These are phyloP conservation scores for Phellinidium pouzarii DNA, from an alignment of 1,284 basidiomycete species.

Conservation along the genomic window DNA sequence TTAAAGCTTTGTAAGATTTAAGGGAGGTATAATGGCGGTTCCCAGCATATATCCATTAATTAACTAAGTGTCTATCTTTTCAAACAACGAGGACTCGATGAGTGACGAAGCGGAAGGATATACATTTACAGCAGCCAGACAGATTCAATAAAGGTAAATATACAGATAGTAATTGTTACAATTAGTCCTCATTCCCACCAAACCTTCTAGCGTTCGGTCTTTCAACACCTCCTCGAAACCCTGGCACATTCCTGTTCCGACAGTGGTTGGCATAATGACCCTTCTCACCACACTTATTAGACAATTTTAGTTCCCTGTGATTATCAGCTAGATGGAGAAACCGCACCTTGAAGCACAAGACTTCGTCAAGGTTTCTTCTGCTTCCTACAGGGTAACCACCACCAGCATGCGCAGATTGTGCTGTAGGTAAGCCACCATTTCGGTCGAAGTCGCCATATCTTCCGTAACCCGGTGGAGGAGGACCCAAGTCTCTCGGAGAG, in stretches of 20 bases:
- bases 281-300: constrained; percentile 71
- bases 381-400: constrained; percentile 30
- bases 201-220: constrained; percentile 21
- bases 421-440: constrained; percentile 24
- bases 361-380: constrained; percentile 76
- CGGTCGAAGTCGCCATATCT: constrained; percentile 77
- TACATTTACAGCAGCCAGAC: no score
- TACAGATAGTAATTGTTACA: no score
- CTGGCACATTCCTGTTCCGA: constrained; percentile 77
- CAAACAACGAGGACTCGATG: no score
- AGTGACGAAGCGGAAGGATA: no score
- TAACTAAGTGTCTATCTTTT: no score
- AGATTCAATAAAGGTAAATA: no score
- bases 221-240: constrained; percentile 70
- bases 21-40: no score
- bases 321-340: constrained; percentile 14
- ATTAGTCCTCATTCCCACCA: constrained; percentile 15
- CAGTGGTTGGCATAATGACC: constrained; percentile 96
- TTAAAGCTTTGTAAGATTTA: no score
- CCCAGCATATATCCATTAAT: no score
- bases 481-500: constrained; percentile 74
- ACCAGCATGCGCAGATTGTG: constrained; percentile 24
- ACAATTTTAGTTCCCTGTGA: constrained; percentile 3
- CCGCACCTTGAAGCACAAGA: constrained; percentile 83
- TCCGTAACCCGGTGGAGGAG: constrained; percentile 88